Evolutionary conservation across 2,329 filamentous ascomycete genomes (phyloP), one percentile per base, ranked within the genome.

Genomic region (Venturia nashicola): DNA sequence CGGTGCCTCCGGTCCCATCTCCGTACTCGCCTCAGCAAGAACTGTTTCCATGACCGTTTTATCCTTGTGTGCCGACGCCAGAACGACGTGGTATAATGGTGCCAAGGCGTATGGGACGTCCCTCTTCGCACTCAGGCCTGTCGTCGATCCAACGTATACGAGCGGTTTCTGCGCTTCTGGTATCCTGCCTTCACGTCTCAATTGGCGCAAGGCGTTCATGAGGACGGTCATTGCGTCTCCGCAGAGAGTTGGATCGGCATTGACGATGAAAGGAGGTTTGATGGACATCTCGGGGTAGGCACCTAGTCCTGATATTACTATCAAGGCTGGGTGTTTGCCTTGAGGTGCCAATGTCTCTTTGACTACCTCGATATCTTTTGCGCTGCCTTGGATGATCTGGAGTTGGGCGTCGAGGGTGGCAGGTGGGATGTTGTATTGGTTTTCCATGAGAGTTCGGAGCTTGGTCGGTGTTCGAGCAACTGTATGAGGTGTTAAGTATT

Each of bases 381-480:
- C 76, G 67, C 79, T 74, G 66, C 82, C 82, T 67, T 76, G 46
- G 65, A 80, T 71, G 64, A 83, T 77, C 65, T 74, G 79, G 42
- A 83, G 77, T 63, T 79, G 70, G 40, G 67, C 65, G 66, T 73
- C 63, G 64, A 79, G 64, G 60, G 69, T 68, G 12, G 70, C 65
- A 23, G 72, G 61, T 34, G 75, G 68, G 61, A 83, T 67, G 16
- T 71, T 72, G 67, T 78, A 76, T 42, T 70, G 55, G 42, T 67
- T 68, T 5, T 66, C 69, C 40, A 83, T 75, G n/a, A 77, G 69
- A 9, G 70, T 67, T 57, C 69, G 72, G 59, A 84, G 78, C 68
- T 83, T 83, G 5, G 73, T 68, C 1, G 81, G 80, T 1, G 73
- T 79, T 20, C 82, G 79, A 32, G 74, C 80, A 9, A 84, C 68